These are phyloP conservation scores for Coemansia sp. DNA, from an alignment of 192 early-diverging fungal species.

Conservation along the genomic window DNA sequence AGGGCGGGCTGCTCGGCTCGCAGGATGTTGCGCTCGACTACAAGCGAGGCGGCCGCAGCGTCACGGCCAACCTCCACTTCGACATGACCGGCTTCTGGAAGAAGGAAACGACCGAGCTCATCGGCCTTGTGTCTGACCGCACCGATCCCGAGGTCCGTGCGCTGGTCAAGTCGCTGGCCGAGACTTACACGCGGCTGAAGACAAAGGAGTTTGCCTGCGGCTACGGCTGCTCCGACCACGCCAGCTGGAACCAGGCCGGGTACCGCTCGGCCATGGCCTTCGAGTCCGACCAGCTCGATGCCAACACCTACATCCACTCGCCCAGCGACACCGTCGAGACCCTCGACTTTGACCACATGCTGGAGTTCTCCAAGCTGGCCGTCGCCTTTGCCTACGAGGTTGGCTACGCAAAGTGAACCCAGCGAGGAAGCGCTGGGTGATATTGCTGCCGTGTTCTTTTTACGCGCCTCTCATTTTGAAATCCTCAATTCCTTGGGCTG, in stretches of 20 bases:
- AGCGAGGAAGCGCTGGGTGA: not conserved
- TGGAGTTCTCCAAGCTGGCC: conserved; percentile 80
- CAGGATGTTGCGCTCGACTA: conserved; percentile 80
- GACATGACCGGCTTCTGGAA: conserved; percentile 93
- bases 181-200: conserved; percentile 67
- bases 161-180: conserved; percentile 61
- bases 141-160: conserved; percentile 63
- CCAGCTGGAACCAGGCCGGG: conserved; percentile 86
- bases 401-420: conserved; percentile 21
- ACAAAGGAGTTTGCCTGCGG: conserved; percentile 80
- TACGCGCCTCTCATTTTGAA: not conserved
- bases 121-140: conserved; percentile 84
- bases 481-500: not conserved
- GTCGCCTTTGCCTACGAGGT: conserved; percentile 87
- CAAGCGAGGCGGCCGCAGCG: conserved; percentile 56
- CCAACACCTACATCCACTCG: conserved; percentile 85
- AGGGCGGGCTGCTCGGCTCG: conserved; percentile 85
- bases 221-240: conserved; percentile 89
- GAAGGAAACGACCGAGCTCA: conserved; percentile 59
- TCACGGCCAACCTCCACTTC: conserved; percentile 80
- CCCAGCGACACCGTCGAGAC: conserved; percentile 72
- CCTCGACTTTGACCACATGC: conserved; percentile 85
- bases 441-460: not conserved
- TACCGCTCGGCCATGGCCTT: conserved; percentile 84
- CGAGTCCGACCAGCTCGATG: conserved; percentile 69